These are phyloP conservation scores for Botrytis fabae DNA, from an alignment of 2,329 filamentous ascomycete genomes.

Conservation along the genomic window DNA sequence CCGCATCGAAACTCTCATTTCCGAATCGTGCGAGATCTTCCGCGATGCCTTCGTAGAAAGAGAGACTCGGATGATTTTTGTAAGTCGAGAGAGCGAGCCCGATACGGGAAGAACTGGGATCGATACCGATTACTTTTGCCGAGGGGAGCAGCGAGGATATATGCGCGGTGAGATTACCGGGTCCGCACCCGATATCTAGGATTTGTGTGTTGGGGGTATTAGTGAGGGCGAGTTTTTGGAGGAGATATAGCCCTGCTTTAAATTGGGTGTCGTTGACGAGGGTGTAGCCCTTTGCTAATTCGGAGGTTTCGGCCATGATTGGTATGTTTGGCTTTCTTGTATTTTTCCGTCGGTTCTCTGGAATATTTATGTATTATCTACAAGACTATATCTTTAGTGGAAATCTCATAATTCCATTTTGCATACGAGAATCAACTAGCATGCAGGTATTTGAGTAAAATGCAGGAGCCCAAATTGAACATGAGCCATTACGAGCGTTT, in stretches of 20 bases:
- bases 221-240: conserved; percentile 18
- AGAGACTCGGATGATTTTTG: not conserved
- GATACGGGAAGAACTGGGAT: conserved; percentile 26
- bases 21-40: conserved; percentile 23
- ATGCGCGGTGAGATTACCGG: conserved; percentile 39
- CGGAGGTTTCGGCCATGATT: conserved; percentile 26
- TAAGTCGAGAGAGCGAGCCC: conserved; percentile 13
- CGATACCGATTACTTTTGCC: conserved; percentile 22
- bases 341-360: too few relatives aligned
- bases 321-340: rapidly evolving
- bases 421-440: not conserved
- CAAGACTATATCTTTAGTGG: not conserved
- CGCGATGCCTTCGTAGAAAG: conserved; percentile 21
- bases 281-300: conserved; percentile 27
- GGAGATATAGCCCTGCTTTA: conserved; percentile 22
- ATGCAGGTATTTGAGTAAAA: too few relatives aligned
- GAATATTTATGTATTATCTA: not conserved
- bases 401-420: not conserved
- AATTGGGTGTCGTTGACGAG: conserved; percentile 24
- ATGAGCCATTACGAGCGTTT: conserved; percentile 1
- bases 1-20: conserved; percentile 20
- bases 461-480: too few relatives aligned
- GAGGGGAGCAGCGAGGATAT: conserved; percentile 11
- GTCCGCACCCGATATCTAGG: conserved; percentile 43
- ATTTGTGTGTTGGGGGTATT: conserved; percentile 25